phyloP scores from a whole-genome alignment of 352 stramenopile genomes.

The Phytophthora rubi region DNA sequence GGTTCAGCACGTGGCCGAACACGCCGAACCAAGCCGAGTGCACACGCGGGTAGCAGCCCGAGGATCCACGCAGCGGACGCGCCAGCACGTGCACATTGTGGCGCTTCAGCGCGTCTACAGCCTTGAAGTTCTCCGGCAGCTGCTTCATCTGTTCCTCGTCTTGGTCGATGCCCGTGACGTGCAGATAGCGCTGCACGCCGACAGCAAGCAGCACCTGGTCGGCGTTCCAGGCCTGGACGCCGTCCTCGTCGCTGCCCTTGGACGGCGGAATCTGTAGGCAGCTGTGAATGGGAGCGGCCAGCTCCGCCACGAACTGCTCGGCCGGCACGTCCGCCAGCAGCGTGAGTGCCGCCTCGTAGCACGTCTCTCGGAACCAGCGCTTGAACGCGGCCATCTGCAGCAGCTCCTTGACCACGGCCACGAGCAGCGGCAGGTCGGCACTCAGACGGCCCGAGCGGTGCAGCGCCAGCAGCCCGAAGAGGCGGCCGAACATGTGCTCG shows the following conservation, averaged over 20 bases:
- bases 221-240: conserved; percentile 61
- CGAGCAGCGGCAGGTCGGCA: conserved; percentile 43
- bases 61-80: conserved; percentile 73
- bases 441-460: conserved; percentile 75
- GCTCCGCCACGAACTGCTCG: conserved; percentile 53
- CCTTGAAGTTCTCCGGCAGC: conserved; percentile 49
- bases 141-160: conserved; percentile 37
- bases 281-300: conserved; percentile 32
- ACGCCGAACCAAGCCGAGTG: conserved; percentile 82
- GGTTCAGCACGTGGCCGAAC: conserved; percentile 77
- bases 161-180: conserved; percentile 45
- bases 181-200: conserved; percentile 76
- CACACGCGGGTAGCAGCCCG: conserved; percentile 75
- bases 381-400: conserved; percentile 87
- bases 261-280: conserved; percentile 42
- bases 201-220: conserved; percentile 83
- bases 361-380: conserved; percentile 87
- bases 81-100: conserved; percentile 69
- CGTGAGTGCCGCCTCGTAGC: conserved; percentile 70
- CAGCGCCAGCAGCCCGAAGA: conserved; percentile 89
- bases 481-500: conserved; percentile 91
- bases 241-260: conserved; percentile 40
- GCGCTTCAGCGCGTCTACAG: conserved; percentile 54
- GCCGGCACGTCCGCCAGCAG: conserved; percentile 59
- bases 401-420: conserved; percentile 74